Conservation (phyloP, 306 rosid genomes). For the Amphicarpaea edgeworthii region DNA sequence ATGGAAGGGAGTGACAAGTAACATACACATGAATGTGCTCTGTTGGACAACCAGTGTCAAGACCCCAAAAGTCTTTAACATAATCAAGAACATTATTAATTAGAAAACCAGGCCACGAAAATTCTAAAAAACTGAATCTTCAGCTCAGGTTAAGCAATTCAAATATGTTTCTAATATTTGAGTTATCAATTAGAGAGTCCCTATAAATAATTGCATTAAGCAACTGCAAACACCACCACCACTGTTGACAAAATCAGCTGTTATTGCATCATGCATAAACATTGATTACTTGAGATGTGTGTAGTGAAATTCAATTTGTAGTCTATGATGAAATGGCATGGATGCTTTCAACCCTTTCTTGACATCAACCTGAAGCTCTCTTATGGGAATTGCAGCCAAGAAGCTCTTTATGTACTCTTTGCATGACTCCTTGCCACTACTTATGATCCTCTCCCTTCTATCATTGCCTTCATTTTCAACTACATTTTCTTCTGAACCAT, state of each 20-base stretch:
- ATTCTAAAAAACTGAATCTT: slow-evolving; percentile 27
- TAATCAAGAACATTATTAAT: slow-evolving; percentile 21
- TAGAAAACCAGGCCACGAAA: slow-evolving; percentile 30
- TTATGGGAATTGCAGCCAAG: slow-evolving; percentile 79
- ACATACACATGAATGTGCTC: background rate
- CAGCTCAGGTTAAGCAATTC: slow-evolving; percentile 13
- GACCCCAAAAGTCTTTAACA: background rate
- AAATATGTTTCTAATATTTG: slow-evolving; percentile 9
- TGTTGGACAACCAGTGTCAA: background rate
- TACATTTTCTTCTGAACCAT: slow-evolving; percentile 45
- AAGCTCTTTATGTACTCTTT: slow-evolving; percentile 83
- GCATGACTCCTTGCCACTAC: slow-evolving; percentile 75
- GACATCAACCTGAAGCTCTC: slow-evolving; percentile 72
- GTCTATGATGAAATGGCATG: slow-evolving; percentile 68
- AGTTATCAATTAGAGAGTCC: background rate
- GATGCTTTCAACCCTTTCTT: slow-evolving; percentile 74
- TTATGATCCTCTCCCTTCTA: slow-evolving; percentile 51
- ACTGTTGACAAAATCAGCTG: background rate
- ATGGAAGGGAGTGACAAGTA: background rate
- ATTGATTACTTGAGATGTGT: slow-evolving; percentile 43
- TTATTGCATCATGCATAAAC: background rate
- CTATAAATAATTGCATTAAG: background rate
- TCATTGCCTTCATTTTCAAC: slow-evolving; percentile 36
- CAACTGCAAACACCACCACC: background rate
- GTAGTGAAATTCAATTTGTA: slow-evolving; percentile 76